Conservation (phyloP, 208 protist species). For the Leishmania lainsoni region DNA sequence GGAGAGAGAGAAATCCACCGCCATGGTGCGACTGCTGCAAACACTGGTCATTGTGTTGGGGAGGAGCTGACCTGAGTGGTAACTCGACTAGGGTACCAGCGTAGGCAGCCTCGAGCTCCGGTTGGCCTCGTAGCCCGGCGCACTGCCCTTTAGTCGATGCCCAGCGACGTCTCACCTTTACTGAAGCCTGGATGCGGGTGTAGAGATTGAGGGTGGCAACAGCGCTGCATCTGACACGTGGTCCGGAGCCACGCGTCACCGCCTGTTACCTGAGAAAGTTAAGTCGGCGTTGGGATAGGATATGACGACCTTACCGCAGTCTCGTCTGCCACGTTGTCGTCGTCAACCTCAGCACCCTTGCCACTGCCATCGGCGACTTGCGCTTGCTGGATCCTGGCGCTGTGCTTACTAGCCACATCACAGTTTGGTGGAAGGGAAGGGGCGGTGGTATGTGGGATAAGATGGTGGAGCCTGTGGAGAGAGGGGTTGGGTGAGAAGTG, state of each 20-base stretch:
- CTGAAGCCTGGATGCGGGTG: neutral
- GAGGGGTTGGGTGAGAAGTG: constrained; percentile 2
- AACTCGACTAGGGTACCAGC: constrained; percentile 13
- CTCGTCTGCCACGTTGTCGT: neutral
- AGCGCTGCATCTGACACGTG: neutral
- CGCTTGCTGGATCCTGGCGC: neutral
- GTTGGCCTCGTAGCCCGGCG: neutral
- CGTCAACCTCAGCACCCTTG: neutral
- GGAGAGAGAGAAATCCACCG: constrained; percentile 1
- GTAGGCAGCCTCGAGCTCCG: constrained; percentile 14
- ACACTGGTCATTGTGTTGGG: constrained; percentile 1
- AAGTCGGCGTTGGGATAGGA: neutral
- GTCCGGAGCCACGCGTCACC: neutral
- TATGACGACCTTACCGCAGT: too few species aligned
- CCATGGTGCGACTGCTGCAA: constrained; percentile 14
- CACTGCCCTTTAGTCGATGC: neutral
- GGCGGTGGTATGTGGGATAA: constrained; percentile 1
- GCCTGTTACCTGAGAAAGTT: neutral
- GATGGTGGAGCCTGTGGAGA: neutral
- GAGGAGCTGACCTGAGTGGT: constrained; percentile 6
- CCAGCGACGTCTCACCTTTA: neutral
- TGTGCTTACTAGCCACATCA: too few species aligned
- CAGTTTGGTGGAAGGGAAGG: neutral
- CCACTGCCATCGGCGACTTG: neutral
- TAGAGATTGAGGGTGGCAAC: neutral